These are phyloP conservation scores for Phytophthora sansomeana DNA, from an alignment of 352 stramenopile species.

Conservation along the genomic window DNA sequence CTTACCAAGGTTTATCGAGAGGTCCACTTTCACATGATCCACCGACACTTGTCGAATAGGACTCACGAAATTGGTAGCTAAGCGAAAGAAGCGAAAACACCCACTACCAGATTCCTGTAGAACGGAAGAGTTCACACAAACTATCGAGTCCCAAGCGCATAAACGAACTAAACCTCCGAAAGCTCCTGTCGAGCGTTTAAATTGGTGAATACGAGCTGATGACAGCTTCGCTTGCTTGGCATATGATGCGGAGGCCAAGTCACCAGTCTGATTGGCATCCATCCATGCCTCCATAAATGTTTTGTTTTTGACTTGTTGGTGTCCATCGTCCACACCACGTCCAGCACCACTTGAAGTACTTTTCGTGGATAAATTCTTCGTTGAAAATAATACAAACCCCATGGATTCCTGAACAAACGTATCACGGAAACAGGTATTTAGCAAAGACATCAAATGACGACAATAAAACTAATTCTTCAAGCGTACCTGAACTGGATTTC, in stretches of 20 bases:
- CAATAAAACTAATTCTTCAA: background rate
- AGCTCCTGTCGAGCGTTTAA: slow-evolving; percentile 11
- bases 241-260: background rate
- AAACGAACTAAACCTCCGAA: slow-evolving; percentile 13
- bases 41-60: slow-evolving; percentile 27
- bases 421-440: background rate
- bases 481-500: slow-evolving; percentile 10
- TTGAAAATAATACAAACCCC: slow-evolving; percentile 21
- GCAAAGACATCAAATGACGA: background rate
- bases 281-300: slow-evolving; percentile 18
- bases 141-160: slow-evolving; percentile 33
- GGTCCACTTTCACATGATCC: background rate
- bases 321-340: background rate
- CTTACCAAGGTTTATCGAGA: background rate
- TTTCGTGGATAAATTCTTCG: background rate
- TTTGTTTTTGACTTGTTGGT: background rate
- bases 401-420: background rate
- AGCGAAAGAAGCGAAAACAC: slow-evolving; percentile 34
- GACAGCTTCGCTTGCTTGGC: background rate
- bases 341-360: background rate
- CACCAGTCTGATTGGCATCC: slow-evolving; percentile 1
- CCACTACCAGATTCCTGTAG: slow-evolving; percentile 30
- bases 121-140: slow-evolving; percentile 36
- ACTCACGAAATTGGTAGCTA: slow-evolving; percentile 16
- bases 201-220: slow-evolving; percentile 15